Conservation (phyloP, 257 asterid genomes). For the Vinca minor region DNA sequence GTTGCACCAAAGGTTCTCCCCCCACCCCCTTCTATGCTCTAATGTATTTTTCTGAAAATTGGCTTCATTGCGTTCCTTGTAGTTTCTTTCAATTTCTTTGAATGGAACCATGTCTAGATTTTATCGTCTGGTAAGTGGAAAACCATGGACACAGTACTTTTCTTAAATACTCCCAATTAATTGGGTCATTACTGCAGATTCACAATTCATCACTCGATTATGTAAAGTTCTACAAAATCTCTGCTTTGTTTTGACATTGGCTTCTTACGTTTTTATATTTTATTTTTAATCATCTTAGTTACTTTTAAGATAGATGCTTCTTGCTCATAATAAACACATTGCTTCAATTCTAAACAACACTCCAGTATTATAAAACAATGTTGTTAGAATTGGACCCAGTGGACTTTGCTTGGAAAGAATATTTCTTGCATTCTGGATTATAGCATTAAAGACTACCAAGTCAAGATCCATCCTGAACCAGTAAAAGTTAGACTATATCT, state of each 20-base stretch:
- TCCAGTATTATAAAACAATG: background rate
- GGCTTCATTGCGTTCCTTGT: too few relatives aligned
- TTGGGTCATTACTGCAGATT: background rate
- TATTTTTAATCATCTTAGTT: background rate
- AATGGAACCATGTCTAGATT: background rate
- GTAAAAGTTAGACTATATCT: too few relatives aligned
- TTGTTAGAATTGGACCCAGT: background rate
- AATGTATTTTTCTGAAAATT: too few relatives aligned
- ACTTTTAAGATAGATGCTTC: background rate
- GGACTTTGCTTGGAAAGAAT: background rate
- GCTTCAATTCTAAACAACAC: background rate
- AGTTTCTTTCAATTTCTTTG: too few relatives aligned
- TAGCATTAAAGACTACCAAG: background rate
- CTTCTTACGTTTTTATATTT: background rate
- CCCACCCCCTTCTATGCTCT: too few relatives aligned
- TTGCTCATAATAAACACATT: background rate
- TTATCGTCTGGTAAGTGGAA: background rate
- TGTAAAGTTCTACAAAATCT: background rate
- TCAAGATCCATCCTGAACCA: background rate
- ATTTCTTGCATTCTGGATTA: background rate
- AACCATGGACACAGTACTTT: background rate
- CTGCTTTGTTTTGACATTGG: background rate
- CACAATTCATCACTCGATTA: background rate
- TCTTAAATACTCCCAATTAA: background rate
- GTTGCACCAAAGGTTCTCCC: background rate